phyloP scores from a whole-genome alignment of 768 basidiomycete genomes.

The Leccinum obscurum region DNA sequence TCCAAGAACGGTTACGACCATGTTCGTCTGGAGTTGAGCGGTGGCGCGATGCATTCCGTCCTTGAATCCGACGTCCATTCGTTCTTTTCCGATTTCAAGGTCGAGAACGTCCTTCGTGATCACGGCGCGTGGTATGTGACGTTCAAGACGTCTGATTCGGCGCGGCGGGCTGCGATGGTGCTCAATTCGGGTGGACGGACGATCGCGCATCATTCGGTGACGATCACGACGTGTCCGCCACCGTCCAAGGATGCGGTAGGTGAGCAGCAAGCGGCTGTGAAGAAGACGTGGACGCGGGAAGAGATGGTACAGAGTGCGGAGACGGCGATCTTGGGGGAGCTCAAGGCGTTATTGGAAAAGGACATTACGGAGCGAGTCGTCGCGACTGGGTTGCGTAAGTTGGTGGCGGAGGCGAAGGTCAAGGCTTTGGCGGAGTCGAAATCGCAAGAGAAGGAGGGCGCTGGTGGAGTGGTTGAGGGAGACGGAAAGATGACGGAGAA shows the following conservation, averaged over 20 bases:
- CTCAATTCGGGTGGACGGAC: conserved; percentile 51
- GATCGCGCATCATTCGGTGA: conserved; percentile 60
- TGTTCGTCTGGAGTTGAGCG: conserved; percentile 56
- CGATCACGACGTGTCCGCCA: conserved; percentile 45
- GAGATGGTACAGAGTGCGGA: conserved; percentile 58
- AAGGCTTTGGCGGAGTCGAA: conserved; percentile 28
- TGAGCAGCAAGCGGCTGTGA: conserved; percentile 32
- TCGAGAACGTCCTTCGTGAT: conserved; percentile 73
- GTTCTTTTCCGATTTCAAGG: conserved; percentile 70
- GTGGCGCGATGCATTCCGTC: conserved; percentile 46
- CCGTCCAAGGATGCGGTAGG: conserved; percentile 36
- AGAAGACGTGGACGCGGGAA: conserved; percentile 50
- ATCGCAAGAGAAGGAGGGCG: conserved; percentile 20
- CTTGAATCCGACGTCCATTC: conserved; percentile 65
- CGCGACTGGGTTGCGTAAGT: conserved; percentile 48
- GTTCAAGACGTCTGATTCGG: conserved; percentile 62
- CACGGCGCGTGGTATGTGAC: conserved; percentile 78
- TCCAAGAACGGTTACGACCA: conserved; percentile 66
- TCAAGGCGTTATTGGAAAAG: conserved; percentile 56
- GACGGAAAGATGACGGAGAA: conserved; percentile 50
- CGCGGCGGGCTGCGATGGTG: conserved; percentile 67
- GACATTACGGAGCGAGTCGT: conserved; percentile 67
- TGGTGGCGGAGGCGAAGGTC: conserved; percentile 55
- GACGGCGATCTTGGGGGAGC: conserved; percentile 55
- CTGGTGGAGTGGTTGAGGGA: conserved; percentile 34